Percentiles rank a stretch among this genome's conserved stretches.
These are phyloP conservation scores for Salvia splendens DNA, from an alignment of 257 asterid genomes.

Conservation along the genomic window DNA sequence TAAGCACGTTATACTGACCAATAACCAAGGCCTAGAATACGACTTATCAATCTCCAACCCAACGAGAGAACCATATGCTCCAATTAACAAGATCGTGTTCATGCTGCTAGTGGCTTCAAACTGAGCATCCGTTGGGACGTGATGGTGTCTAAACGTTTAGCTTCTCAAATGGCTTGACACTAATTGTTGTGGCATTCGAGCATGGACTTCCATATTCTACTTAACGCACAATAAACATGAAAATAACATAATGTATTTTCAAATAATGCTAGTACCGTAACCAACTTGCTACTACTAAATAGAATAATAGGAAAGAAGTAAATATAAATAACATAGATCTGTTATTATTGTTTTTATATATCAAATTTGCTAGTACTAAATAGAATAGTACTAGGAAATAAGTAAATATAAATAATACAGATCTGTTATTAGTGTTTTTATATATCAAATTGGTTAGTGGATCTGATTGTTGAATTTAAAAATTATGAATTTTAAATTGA, in stretches of 20 bases:
- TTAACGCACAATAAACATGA: conserved; percentile 43
- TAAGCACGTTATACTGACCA: no score
- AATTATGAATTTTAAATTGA: no score
- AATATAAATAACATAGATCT: neutral
- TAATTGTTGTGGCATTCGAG: conserved; percentile 85
- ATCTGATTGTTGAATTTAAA: no score
- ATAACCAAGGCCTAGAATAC: no score
- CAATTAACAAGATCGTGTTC: conserved; percentile 77
- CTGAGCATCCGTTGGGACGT: conserved; percentile 70
- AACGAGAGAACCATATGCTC: conserved; percentile 74
- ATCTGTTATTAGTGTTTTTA: no score
- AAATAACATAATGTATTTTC: neutral
- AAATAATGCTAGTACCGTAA: neutral
- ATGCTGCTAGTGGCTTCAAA: conserved; percentile 76
- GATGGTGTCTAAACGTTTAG: conserved; percentile 71
- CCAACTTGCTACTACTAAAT: neutral
- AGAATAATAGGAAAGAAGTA: neutral
- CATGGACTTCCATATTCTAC: conserved; percentile 91
- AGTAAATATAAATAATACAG: neutral
- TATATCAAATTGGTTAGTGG: no score
- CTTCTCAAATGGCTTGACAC: conserved; percentile 82
- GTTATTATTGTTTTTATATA: no score
- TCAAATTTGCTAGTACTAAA: neutral
- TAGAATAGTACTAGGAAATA: neutral
- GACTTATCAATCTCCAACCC: no score